Evolutionary conservation across 73 alveolate species (phyloP).

Genomic region (Blepharisma japonicum): DNA sequence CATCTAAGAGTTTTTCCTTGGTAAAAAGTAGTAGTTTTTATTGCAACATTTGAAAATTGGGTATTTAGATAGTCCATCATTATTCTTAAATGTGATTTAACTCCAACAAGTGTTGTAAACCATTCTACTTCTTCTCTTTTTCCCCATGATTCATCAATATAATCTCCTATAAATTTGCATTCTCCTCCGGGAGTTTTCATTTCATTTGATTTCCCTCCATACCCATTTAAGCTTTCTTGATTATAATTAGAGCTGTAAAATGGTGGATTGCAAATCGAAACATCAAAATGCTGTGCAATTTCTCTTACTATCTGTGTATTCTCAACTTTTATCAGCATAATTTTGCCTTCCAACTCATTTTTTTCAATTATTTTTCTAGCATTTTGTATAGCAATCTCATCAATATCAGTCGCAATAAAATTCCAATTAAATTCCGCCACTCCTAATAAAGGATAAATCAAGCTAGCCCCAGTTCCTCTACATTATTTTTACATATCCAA

Average conservation of each 20-base stretch:
- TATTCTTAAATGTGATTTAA: neutral
- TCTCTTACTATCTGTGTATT: neutral
- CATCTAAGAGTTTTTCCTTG: constrained; percentile 9
- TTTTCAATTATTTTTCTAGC: constrained; percentile 31
- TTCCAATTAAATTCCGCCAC: constrained; percentile 20
- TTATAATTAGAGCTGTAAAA: neutral
- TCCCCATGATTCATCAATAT: constrained; percentile 15
- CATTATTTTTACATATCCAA: neutral
- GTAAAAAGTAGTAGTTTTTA: neutral
- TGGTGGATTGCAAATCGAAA: constrained; percentile 31
- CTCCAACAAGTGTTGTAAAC: constrained; percentile 14
- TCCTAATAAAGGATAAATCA: constrained; percentile 37
- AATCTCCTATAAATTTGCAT: neutral
- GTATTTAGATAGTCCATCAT: neutral
- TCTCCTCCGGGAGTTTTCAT: constrained; percentile 14
- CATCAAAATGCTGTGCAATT: constrained; percentile 7
- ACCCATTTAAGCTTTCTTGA: neutral
- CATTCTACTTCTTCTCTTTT: neutral
- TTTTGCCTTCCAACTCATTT: neutral
- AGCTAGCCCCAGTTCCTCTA: constrained; percentile 34
- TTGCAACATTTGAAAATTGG: neutral
- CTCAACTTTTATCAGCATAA: constrained; percentile 12
- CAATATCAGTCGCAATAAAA: constrained; percentile 31
- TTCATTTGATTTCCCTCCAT: neutral
- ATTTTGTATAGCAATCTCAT: constrained; percentile 3